Evolutionary conservation across 805 yeast species (phyloP), one percentile per base, ranked within the genome.

Genomic region (Pichia exigua): DNA sequence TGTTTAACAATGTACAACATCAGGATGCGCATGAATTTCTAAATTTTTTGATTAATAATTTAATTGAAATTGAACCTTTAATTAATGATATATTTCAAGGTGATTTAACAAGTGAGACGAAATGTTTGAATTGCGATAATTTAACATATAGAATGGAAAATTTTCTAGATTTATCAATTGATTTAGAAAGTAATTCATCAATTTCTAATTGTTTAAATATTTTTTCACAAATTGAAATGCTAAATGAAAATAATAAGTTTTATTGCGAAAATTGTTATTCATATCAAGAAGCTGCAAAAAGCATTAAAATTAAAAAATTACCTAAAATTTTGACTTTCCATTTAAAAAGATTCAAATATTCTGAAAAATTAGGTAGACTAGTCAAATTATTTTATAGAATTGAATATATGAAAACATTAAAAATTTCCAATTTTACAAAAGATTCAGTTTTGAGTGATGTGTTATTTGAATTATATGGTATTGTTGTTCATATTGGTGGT

Each of bases 1-100:
- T 92, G 60, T 94, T 94, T 66, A 74, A 96, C 55, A 84, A 89
- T 52, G 82, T 87, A 43, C 91, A 90, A 96, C 99, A 94, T 65
- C 99, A 94, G 65, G 99, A 94, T 72, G 97, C 98, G 6, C 99
- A 94, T 68, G 99, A 94, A 69, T 94, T 94, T 67, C 76, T 91
- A 63, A 92, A 91, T 65, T 91, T 87, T 62, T 65, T 91, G 58
- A 72, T 94, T 49, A 94, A 94, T 66, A 78, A 72, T 58, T 73
- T 74, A 20, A 70, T 77, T 15, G 90, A 87, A 56, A 75, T 59
- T 18, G 54, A 53, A 18, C 21, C 42, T 6, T 24, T 46, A 18
- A 48, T 50, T 18, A 84, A 81, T 46, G 78, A 80, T 30, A 70
- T 90, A 26, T 94, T 92, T 63, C 91, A 87, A 65, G 99, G 99